phyloP scores from a whole-genome alignment of 257 asterid genomes.

The Plantago major region DNA sequence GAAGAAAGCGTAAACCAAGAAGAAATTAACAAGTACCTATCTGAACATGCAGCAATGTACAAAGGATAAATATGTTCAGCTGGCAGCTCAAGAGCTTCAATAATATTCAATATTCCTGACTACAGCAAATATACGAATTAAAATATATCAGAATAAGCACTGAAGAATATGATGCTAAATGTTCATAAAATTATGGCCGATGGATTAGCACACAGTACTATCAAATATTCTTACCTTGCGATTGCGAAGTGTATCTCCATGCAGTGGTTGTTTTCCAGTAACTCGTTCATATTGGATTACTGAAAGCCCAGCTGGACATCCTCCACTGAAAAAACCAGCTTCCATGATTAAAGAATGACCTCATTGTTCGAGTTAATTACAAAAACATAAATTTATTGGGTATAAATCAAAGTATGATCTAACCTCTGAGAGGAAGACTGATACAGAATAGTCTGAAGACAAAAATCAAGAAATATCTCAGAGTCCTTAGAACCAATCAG shows the following conservation, averaged over 20 bases:
- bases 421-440: constrained; percentile 82
- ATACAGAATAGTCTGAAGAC: constrained; percentile 77
- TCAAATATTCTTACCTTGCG: constrained; percentile 54
- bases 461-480: constrained; percentile 75
- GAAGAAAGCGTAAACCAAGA: constrained; percentile 2
- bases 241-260: constrained; percentile 42
- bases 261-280: constrained; percentile 69
- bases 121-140: constrained; percentile 31
- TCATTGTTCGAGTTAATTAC: constrained; percentile 11
- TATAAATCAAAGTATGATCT: constrained; percentile 18
- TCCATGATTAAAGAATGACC: constrained; percentile 21
- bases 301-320: constrained; percentile 81
- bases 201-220: constrained; percentile 16
- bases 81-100: constrained; percentile 73
- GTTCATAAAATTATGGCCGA: constrained; percentile 10
- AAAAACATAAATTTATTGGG: constrained; percentile 9
- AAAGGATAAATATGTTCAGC: constrained; percentile 78
- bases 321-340: constrained; percentile 46
- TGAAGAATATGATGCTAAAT: constrained; percentile 14
- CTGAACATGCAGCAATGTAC: constrained; percentile 71
- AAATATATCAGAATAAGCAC: constrained; percentile 19
- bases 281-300: constrained; percentile 69
- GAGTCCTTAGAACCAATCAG: constrained; percentile 57
- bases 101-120: constrained; percentile 80
- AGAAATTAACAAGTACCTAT: constrained; percentile 50